Evolutionary conservation across 2,329 filamentous ascomycete genomes (phyloP).

Genomic region (Volutella citrinella): DNA sequence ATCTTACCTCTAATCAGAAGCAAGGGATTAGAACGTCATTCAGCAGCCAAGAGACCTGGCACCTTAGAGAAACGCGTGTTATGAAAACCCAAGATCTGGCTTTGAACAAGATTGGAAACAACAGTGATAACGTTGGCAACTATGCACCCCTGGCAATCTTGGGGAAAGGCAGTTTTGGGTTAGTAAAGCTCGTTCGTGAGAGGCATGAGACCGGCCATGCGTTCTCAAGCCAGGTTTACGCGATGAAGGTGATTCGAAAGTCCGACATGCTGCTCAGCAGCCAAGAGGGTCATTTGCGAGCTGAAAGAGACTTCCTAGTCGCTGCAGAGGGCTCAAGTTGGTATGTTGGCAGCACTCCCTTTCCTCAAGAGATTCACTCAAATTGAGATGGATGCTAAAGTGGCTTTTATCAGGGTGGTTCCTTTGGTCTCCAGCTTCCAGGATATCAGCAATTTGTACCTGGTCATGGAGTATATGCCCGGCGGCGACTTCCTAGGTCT

Average conservation of each 20-base stretch:
- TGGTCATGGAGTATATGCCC: conserved; percentile 98
- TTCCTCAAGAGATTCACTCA: no score
- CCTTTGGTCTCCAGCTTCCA: conserved; percentile 87
- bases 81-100: conserved; percentile 59
- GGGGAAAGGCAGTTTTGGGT: conserved; percentile 91
- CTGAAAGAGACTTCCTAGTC: conserved; percentile 89
- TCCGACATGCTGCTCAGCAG: conserved; percentile 86
- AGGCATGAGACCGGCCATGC: conserved; percentile 35
- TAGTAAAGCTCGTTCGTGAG: conserved; percentile 81
- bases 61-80: conserved; percentile 70
- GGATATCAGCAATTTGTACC: conserved; percentile 77
- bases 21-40: conserved; percentile 55
- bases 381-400: no score
- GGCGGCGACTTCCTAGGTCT: conserved; percentile 91
- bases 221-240: conserved; percentile 62
- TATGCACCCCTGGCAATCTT: conserved; percentile 81
- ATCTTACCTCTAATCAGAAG: conserved; percentile 55
- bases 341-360: no score
- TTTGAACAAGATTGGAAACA: conserved; percentile 5
- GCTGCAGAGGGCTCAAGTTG: conserved; percentile 83
- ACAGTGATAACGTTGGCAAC: conserved; percentile 26
- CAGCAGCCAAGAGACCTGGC: conserved; percentile 64
- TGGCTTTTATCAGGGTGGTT: conserved; percentile 79
- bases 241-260: conserved; percentile 97
- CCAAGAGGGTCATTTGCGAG: conserved; percentile 88